Base-by-base conservation (phyloP, 371 early-diverging fungal genomes). In the Mortierella sp. region DNA sequence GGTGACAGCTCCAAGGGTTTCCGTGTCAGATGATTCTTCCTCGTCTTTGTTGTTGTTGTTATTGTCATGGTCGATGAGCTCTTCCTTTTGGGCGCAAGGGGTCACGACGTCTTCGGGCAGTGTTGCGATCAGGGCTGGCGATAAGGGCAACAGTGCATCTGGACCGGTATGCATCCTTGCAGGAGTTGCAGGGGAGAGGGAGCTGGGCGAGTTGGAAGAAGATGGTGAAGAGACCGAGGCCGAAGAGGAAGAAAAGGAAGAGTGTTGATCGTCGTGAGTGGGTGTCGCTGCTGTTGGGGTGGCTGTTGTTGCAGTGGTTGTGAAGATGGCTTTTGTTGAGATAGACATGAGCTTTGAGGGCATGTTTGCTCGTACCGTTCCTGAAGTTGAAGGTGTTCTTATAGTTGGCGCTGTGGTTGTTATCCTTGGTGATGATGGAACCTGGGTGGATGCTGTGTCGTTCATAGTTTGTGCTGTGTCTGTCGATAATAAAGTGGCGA, bases 151-250 rank as follows among this genome's bases (percentile, higher is more conserved):
- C 50, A 50, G 50, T 67, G 24, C 11, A 40, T 11, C 67, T 21
- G 21, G 67, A 24, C 40, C 24, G 43, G 8, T 10, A 67, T 37
- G 67, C 40, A 67, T 37, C 24, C 24, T 31, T 31, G 28, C 37
- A 34, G 34, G 46, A 8, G 74, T 28, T 46, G 5, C 16, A 8
- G 74, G 24, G 14, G 74, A 59, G 64, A 61, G 48, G n/a, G 74
- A 44, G 34, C 43, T 31, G 13, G 61, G 61, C 11, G 74, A 74
- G 48, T 40, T 24, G 34, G 74, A 74, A 24, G 73, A 73, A 2
- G 71, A 71, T 10, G 79, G 74, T 14, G 80, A 75, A 14, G 76
- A 80, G 5, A 53, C 40, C 9, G 74, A 61, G n/a, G 53, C 50
- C 0, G 80, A 70, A 26, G 75, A 71, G 75, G 76, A 55, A 4